A percentile compares a stretch with the other conserved stretches of the same genome.
Evolutionary conservation across 148 eudicot species (phyloP).

Genomic region (Rhododendron vialii): DNA sequence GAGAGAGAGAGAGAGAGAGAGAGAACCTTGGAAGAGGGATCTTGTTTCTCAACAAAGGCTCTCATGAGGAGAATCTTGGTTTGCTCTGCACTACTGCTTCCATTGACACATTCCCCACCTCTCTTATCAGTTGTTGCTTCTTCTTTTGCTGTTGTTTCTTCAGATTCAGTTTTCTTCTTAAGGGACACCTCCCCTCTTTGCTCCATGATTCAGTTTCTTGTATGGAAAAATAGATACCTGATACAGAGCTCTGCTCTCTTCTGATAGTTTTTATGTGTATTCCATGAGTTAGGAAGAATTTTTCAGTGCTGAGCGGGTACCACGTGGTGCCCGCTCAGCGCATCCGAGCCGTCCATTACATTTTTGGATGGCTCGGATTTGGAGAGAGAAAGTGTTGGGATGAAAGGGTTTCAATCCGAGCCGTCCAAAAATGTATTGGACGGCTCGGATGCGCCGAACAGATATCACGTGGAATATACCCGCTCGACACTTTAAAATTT

Average conservation of each 20-base stretch:
- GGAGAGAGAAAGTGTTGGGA: no score
- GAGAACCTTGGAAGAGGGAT: conserved; percentile 59
- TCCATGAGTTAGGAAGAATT: no score
- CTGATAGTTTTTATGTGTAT: no score
- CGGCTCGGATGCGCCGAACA: no score
- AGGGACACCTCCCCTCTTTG: background rate
- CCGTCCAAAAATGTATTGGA: no score
- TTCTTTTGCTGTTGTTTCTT: background rate
- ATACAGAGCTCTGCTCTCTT: background rate
- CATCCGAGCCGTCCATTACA: no score
- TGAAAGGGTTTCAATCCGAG: no score
- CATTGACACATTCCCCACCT: conserved; percentile 5
- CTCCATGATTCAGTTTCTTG: conserved; percentile 10
- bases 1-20: background rate
- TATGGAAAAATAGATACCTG: background rate
- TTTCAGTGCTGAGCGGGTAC: no score
- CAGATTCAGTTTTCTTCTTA: background rate
- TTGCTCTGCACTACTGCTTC: conserved; percentile 26
- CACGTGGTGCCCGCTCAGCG: no score
- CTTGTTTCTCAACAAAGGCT: conserved; percentile 45
- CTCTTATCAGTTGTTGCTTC: background rate
- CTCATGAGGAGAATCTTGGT: conserved; percentile 45
- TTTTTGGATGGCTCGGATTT: no score
- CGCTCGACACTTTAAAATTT: no score
- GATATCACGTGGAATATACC: no score